phyloP scores from a whole-genome alignment of 805 yeast species.

The Tetrapisispora namnaoensis region DNA sequence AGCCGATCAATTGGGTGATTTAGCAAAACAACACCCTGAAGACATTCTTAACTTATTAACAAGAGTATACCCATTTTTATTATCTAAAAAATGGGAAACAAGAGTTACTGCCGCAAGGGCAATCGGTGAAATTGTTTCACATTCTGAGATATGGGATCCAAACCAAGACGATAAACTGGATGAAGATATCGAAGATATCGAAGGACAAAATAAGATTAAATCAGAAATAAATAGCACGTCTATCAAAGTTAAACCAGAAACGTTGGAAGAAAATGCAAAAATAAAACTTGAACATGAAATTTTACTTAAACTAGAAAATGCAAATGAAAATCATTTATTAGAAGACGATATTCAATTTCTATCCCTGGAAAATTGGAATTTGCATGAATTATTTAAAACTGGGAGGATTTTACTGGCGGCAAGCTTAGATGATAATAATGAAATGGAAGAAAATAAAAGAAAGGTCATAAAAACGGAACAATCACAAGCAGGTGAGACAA shows the following conservation, averaged over 20 bases:
- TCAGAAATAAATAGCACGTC: background rate
- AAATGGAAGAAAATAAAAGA: slow-evolving; percentile 6
- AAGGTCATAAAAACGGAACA: slow-evolving; percentile 10
- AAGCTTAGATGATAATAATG: slow-evolving; percentile 11
- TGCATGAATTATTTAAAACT: slow-evolving; percentile 22
- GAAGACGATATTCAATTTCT: slow-evolving; percentile 18
- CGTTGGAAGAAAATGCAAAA: slow-evolving; percentile 19
- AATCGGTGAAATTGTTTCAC: slow-evolving; percentile 80
- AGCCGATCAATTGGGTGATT: slow-evolving; percentile 90
- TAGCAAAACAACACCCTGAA: slow-evolving; percentile 91
- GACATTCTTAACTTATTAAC: slow-evolving; percentile 75
- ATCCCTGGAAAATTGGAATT: slow-evolving; percentile 20
- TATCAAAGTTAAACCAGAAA: slow-evolving; percentile 9
- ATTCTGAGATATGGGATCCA: slow-evolving; percentile 80
- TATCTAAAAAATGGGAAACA: slow-evolving; percentile 88
- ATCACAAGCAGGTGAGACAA: background rate
- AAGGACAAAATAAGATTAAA: background rate
- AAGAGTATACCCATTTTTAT: slow-evolving; percentile 82
- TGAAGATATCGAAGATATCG: slow-evolving; percentile 9
- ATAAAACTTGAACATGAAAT: slow-evolving; percentile 28
- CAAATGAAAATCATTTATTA: slow-evolving; percentile 14
- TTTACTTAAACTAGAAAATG: slow-evolving; percentile 23
- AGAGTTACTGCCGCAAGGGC: slow-evolving; percentile 92
- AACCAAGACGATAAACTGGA: slow-evolving; percentile 32
- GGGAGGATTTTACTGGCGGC: slow-evolving; percentile 23